Base-by-base conservation (phyloP, 768 basidiomycete genomes). In the Leccinum rimulosum region DNA sequence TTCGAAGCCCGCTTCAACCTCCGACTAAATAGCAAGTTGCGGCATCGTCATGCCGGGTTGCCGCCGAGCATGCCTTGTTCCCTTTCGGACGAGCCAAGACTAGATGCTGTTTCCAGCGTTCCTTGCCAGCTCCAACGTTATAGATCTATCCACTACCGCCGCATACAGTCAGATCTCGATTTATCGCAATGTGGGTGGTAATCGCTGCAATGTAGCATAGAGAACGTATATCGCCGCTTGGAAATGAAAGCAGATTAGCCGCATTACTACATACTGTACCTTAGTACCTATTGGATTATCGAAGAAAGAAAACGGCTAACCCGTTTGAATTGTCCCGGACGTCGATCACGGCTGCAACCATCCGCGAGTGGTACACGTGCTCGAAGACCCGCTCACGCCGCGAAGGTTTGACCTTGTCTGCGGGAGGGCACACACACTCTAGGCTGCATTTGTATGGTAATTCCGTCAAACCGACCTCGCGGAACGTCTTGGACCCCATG, bases 1-100 rank as follows among this genome's bases (percentile, higher is more conserved):
- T 73, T 75, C 31, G 49, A 51, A 52, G 51, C 25, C 70, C 70
- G 73, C 57, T 68, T 61, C 50, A 63, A 61, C 55, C 61, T 64
- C 66, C 61, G 65, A 67, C 43, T 45, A 45, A 45, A 45, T 45
- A 45, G 6, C 19, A 27, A 22, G 62, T 28, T 30, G 35, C 61
- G 68, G 70, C 64, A 69, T 55, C 45, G 12, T 17, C 22, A n/a
- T 56, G 72, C 68, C 71, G 66, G 8, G 17, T 1, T 62, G 64
- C 68, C 69, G 62, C 68, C 70, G 62, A 62, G 48, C 33, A 36
- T 9, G 56, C 17, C 59, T 35, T 59, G 54, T 62, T 60, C 56
- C 19, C 27, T n/a, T 61, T 60, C 55, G 31, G 53, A 61, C 40
- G 17, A n/a, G n/a, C 17, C 38, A 38, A 3, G 11, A 40, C n/a